These are phyloP conservation scores for Candida qinlingensis DNA, from an alignment of 805 yeast genomes.

Conservation along the genomic window DNA sequence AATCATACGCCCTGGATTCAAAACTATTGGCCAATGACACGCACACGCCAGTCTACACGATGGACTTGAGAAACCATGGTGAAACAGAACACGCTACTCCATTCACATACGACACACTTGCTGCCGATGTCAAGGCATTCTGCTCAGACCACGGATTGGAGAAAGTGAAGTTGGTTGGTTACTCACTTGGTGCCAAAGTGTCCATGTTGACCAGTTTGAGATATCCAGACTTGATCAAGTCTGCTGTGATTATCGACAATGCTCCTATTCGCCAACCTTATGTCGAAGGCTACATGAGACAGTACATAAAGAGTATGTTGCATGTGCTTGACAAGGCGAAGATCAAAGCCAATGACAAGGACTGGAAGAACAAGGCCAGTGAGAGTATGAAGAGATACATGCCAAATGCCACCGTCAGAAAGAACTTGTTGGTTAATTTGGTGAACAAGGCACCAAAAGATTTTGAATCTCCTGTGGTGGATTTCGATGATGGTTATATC, in stretches of 20 bases:
- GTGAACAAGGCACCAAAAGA: conserved; percentile 26
- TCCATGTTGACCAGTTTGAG: conserved; percentile 41
- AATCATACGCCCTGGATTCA: conserved; percentile 36
- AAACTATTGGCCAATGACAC: conserved; percentile 30
- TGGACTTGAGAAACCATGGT: conserved; percentile 52
- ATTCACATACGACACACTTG: conserved; percentile 36
- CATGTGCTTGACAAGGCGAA: conserved; percentile 72
- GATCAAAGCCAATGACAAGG: conserved; percentile 24
- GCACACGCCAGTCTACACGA: conserved; percentile 33
- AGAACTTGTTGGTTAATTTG: conserved; percentile 36
- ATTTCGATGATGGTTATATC: conserved; percentile 24
- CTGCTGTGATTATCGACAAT: conserved; percentile 45
- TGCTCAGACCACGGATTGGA: conserved; percentile 27
- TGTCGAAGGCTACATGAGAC: conserved; percentile 31
- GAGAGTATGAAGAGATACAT: conserved; percentile 88
- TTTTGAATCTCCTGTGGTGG: conserved; percentile 23
- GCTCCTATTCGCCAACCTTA: conserved; percentile 35
- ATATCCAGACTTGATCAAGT: conserved; percentile 34
- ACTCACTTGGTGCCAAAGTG: conserved; percentile 50
- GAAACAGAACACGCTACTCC: conserved; percentile 39
- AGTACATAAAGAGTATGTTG: conserved; percentile 45
- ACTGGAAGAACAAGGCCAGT: conserved; percentile 80
- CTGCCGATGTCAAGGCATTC: conserved; percentile 37
- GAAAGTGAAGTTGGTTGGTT: conserved; percentile 35
- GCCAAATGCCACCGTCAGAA: conserved; percentile 55